Conservation (phyloP, 768 basidiomycete species). For the Fistulinella prunicolor region DNA sequence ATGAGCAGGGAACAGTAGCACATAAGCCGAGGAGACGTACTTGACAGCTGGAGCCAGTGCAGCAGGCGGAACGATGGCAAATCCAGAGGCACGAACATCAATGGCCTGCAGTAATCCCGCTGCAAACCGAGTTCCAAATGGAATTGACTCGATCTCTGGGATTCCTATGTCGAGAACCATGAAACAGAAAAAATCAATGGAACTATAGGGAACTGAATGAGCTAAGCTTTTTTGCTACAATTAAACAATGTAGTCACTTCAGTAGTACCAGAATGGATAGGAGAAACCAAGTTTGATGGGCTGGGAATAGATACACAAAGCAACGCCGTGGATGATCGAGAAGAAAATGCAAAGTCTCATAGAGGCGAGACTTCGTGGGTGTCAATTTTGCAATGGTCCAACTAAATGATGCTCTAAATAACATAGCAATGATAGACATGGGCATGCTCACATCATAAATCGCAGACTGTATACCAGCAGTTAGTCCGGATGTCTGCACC, state of each 20-base stretch:
- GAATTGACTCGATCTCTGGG: constrained; percentile 61
- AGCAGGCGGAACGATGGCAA: constrained; percentile 68
- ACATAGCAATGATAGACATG: not conserved
- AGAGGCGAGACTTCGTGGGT: constrained; percentile 52
- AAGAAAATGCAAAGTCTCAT: constrained; percentile 86
- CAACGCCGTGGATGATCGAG: constrained; percentile 94
- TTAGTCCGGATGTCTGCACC: not conserved
- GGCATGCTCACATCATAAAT: constrained; percentile 66
- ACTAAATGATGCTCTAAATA: constrained; percentile 38
- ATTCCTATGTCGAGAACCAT: constrained; percentile 86
- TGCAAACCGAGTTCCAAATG: constrained; percentile 65
- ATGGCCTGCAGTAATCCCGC: constrained; percentile 77
- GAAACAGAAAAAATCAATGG: constrained; percentile 88
- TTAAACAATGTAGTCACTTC: constrained; percentile 44
- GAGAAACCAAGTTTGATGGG: constrained; percentile 93
- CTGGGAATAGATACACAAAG: constrained; percentile 87
- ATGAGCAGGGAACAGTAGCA: not conserved
- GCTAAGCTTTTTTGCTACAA: not conserved
- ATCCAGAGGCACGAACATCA: constrained; percentile 86
- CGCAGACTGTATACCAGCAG: constrained; percentile 53
- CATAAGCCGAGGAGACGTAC: constrained; percentile 39
- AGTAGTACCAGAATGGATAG: constrained; percentile 62
- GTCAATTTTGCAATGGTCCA: constrained; percentile 70
- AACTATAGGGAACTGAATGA: constrained; percentile 36
- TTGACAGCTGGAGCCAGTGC: constrained; percentile 87